phyloP scores from a whole-genome alignment of 1,284 basidiomycete species.

The Cystobasidium pallidum region DNA sequence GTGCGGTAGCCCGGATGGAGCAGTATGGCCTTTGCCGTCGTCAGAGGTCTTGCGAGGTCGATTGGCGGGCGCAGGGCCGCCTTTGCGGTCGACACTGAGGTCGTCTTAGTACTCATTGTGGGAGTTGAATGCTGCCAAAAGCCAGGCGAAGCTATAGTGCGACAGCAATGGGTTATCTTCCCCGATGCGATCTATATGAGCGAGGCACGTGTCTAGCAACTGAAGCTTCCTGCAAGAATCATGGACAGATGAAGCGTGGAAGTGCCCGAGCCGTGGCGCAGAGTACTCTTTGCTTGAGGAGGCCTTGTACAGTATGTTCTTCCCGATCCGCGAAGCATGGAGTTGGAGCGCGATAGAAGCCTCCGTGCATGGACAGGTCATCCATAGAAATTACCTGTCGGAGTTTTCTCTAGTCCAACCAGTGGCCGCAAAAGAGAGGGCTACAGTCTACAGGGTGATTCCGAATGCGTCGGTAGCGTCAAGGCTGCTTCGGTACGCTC shows the following conservation, averaged over 20 bases:
- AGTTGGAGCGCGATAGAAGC: not conserved
- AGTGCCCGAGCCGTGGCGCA: not conserved
- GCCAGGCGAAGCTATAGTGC: not conserved
- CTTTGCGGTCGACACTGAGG: not conserved
- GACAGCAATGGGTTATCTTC: not conserved
- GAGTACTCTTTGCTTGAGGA: not conserved
- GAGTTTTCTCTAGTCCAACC: not conserved
- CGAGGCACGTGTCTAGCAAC: not conserved
- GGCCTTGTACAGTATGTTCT: not conserved
- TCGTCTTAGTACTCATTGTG: not conserved
- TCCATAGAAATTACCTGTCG: not conserved
- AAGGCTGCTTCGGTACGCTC: not conserved
- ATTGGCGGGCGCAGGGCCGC: not conserved
- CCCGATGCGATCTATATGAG: too few species aligned
- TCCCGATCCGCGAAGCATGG: not conserved
- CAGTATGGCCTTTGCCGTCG: not conserved
- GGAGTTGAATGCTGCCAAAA: not conserved
- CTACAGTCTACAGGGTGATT: not conserved
- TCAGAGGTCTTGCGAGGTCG: not conserved
- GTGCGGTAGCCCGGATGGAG: conserved; percentile 8
- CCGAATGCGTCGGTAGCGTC: not conserved
- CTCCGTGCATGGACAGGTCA: not conserved
- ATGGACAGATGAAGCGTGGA: not conserved
- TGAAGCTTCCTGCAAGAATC: not conserved
- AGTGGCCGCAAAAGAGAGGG: not conserved